These are phyloP conservation scores for Camelina laxa DNA, from an alignment of 345 rosid species.

Conservation along the genomic window DNA sequence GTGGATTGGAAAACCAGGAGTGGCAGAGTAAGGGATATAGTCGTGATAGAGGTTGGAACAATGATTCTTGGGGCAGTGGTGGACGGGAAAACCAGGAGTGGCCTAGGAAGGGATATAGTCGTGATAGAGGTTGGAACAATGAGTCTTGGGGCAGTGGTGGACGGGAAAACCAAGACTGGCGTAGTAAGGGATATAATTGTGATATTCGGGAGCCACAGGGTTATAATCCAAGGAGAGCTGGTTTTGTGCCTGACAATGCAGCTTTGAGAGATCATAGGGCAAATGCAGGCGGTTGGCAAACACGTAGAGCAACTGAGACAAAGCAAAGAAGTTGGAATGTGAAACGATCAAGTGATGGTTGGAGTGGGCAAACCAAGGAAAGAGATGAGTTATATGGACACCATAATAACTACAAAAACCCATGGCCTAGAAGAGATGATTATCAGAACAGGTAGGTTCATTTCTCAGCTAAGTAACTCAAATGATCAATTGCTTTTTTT, in stretches of 20 bases:
- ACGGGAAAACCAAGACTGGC: constrained; percentile 31
- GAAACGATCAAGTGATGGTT: constrained; percentile 41
- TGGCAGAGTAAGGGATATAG: constrained; percentile 13
- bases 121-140: constrained; percentile 24
- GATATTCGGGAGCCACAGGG: constrained; percentile 45
- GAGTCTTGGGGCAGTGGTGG: constrained; percentile 29
- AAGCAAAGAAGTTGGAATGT: constrained; percentile 42
- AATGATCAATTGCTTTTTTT: constrained; percentile 6
- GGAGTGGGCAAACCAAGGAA: constrained; percentile 53
- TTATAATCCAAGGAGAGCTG: constrained; percentile 38
- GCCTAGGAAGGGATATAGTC: constrained; percentile 15
- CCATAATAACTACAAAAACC: constrained; percentile 48
- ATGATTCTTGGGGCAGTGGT: constrained; percentile 29
- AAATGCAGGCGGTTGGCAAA: constrained; percentile 47
- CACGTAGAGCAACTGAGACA: constrained; percentile 23
- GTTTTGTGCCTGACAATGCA: constrained; percentile 14
- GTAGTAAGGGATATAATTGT: constrained; percentile 6
- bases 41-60: constrained; percentile 20
- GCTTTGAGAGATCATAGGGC: constrained; percentile 36
- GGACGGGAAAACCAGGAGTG: constrained; percentile 31
- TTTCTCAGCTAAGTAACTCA: constrained; percentile 45
- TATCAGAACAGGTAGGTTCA: constrained; percentile 53
- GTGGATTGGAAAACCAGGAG: constrained; percentile 29
- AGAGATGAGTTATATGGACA: constrained; percentile 52
- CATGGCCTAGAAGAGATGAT: constrained; percentile 49